Evolutionary conservation across 306 rosid genomes (phyloP).

Genomic region (Fragaria ananassa): DNA sequence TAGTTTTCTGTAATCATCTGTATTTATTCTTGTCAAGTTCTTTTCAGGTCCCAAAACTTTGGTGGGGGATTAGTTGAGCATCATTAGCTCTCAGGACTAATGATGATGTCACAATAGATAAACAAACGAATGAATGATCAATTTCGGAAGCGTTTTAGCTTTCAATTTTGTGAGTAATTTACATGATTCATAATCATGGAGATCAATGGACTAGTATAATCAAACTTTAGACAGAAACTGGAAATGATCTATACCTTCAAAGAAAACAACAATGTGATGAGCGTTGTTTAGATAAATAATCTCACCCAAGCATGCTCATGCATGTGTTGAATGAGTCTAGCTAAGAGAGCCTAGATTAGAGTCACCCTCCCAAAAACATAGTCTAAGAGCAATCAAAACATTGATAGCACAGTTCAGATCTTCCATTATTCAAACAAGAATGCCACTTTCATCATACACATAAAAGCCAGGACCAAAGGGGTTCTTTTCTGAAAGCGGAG

Average conservation of each 20-base stretch:
- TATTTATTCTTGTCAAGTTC: background rate
- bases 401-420: background rate
- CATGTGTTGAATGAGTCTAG: background rate
- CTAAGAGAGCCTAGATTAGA: background rate
- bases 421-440: background rate
- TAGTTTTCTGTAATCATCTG: background rate
- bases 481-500: background rate
- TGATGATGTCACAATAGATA: conserved; percentile 11
- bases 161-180: too few relatives aligned
- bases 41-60: background rate
- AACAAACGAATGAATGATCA: background rate
- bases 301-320: background rate
- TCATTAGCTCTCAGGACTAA: conserved; percentile 8
- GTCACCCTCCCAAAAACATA: background rate
- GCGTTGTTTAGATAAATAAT: background rate
- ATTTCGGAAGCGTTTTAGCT: too few relatives aligned
- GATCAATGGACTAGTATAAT: too few relatives aligned
- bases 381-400: background rate
- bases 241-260: background rate
- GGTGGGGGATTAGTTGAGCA: background rate
- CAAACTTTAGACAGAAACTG: too few relatives aligned
- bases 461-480: background rate
- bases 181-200: too few relatives aligned
- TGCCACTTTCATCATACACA: background rate
- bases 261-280: background rate